Base-by-base conservation (phyloP, 768 basidiomycete genomes). In the Rubroboletus satanas region DNA sequence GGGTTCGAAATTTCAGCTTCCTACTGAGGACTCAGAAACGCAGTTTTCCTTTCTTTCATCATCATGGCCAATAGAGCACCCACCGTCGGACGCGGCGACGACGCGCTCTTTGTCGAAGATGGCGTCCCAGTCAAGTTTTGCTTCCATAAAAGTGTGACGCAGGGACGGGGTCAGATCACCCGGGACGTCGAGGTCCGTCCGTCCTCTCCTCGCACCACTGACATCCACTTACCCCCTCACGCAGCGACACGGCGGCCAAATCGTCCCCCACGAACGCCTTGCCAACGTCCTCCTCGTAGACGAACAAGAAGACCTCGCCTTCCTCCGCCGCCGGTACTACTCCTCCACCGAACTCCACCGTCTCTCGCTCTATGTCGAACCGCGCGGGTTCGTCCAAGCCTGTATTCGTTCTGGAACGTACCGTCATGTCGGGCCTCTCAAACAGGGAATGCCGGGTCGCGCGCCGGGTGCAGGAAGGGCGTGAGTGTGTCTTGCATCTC, bases 241-340 rank as follows among this genome's bases (percentile, higher is more conserved):
- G 2, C 36, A 72, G 69, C 54, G 48, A 11, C 43, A 63, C 8
- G 69, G 69, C 0, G 70, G 69, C 0, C 5, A 39, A 26, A 42
- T 72, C 10, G 57, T 61, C 21, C 2, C 21, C 0, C 10, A 58
- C 5, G 68, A 70, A 36, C 50, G 47, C 15, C 14, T 21, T 9
- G 45, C 69, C 26, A 49, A 70, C 29, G 64, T 72, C 6, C 56
- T 70, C 8, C 60, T 70, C 28, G 60, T 72, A 17, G 69, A 70
- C 31, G 70, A 71, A 48, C 55, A 71, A 42, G 52, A 55, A 15
- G 51, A 70, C 29, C 23, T 71, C n/a, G 47, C 36, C 1, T 47
- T 70, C 12, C 4, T 71, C n/a, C 68, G 68, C 6, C 51, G 55
- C 1, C 56, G 48, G 17, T 70, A 68, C 41, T 68, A 70, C 42